These are phyloP conservation scores for Scedosporium boydii DNA, from an alignment of 2,329 filamentous ascomycete genomes.

Conservation along the genomic window DNA sequence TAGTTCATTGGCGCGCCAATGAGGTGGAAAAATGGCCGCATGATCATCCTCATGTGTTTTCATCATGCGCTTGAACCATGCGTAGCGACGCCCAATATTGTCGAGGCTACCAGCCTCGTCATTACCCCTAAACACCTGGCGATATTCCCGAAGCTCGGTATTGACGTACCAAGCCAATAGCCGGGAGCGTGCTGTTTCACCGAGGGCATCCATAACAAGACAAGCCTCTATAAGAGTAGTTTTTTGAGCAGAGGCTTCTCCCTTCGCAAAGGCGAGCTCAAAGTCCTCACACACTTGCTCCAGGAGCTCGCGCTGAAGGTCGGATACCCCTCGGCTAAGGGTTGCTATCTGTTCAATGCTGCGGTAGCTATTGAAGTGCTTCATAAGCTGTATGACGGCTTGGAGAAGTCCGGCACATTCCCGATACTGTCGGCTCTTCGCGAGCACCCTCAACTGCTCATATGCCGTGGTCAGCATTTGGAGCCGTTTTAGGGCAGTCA, in stretches of 20 bases:
- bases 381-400: conserved; percentile 94
- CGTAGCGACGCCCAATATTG: conserved; percentile 90
- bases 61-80: conserved; percentile 93
- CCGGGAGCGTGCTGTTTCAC: conserved; percentile 72
- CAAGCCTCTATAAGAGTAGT: conserved; percentile 77
- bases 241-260: conserved; percentile 63
- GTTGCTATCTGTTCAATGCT: conserved; percentile 97
- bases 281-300: conserved; percentile 99
- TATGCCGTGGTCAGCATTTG: conserved; percentile 99
- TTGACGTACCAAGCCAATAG: conserved; percentile 97
- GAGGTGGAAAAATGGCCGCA: conserved; percentile 71
- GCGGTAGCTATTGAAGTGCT: conserved; percentile 94
- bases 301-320: conserved; percentile 82
- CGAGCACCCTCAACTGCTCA: conserved; percentile 79
- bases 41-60: conserved; percentile 95
- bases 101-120: conserved; percentile 94
- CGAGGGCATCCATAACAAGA: conserved; percentile 87
- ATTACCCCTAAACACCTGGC: conserved; percentile 89
- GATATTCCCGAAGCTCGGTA: conserved; percentile 88
- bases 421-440: conserved; percentile 80
- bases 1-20: conserved; percentile 86
- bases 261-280: conserved; percentile 86
- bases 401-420: conserved; percentile 91
- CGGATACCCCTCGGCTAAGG: conserved; percentile 83
- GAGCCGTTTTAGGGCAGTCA: conserved; percentile 93